Conservation (phyloP, 1,284 basidiomycete species). For the Porodaedalea pini region DNA sequence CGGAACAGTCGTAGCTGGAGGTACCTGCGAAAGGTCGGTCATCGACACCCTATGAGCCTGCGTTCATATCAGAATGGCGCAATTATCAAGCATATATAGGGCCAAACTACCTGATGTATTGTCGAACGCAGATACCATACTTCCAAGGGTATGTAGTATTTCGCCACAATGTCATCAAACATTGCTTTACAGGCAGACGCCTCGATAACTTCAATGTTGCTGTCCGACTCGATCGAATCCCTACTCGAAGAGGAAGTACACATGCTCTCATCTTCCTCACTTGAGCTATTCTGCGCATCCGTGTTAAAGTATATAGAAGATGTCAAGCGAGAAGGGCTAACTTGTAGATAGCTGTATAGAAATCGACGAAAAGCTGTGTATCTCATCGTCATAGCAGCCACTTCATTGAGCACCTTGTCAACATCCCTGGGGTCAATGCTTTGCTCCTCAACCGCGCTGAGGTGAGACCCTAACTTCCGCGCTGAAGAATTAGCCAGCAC, state of each 20-base stretch:
- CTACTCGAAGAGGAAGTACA: not conserved
- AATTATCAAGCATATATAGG: slow-evolving; percentile 3
- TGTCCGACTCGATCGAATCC: not conserved
- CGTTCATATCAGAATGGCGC: slow-evolving; percentile 1
- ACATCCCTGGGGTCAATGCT: slow-evolving; percentile 83
- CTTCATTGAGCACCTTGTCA: slow-evolving; percentile 83
- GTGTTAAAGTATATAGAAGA: not conserved
- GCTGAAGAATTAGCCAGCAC: slow-evolving; percentile 24
- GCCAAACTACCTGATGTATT: slow-evolving; percentile 72
- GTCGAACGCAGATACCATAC: slow-evolving; percentile 88
- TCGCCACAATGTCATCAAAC: slow-evolving; percentile 67
- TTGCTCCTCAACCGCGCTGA: slow-evolving; percentile 53
- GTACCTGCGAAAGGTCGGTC: slow-evolving; percentile 63
- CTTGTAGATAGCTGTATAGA: slow-evolving; percentile 68
- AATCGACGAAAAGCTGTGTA: slow-evolving; percentile 93
- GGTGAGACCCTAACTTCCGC: slow-evolving; percentile 38
- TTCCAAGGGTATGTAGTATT: slow-evolving; percentile 87
- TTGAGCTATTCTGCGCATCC: slow-evolving; percentile 1
- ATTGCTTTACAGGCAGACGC: slow-evolving; percentile 53
- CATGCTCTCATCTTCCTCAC: not conserved
- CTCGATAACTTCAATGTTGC: slow-evolving; percentile 39
- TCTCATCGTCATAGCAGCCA: slow-evolving; percentile 84
- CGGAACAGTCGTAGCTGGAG: slow-evolving; percentile 67
- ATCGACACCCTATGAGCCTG: slow-evolving; percentile 71
- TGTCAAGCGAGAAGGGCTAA: slow-evolving; percentile 25